Percentiles rank a stretch among this genome's conserved stretches.
These are phyloP conservation scores for Fusarium oxysporum DNA, from an alignment of 2,329 filamentous ascomycete genomes.

Conservation along the genomic window DNA sequence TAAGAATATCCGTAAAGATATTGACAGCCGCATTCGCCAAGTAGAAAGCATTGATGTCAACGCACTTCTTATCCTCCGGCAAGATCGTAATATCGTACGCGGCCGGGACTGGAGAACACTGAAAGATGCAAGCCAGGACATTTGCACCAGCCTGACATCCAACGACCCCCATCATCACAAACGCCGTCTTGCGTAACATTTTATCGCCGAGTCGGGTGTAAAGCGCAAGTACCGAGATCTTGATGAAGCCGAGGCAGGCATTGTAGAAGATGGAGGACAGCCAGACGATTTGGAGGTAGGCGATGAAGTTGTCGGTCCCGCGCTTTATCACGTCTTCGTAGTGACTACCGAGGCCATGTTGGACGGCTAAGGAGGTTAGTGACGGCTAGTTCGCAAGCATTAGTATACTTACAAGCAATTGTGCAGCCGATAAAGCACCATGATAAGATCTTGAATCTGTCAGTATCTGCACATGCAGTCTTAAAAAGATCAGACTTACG, in stretches of 20 bases:
- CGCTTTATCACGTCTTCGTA: constrained; percentile 20
- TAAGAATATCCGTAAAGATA: constrained; percentile 21
- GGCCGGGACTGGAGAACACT: constrained; percentile 2
- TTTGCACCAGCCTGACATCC: constrained; percentile 29
- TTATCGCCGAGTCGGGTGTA: constrained; percentile 31
- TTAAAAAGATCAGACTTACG: accelerated
- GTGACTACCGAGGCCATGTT: constrained; percentile 29
- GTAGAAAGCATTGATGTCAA: constrained; percentile 32
- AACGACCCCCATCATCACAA: constrained; percentile 30
- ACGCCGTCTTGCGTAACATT: constrained; percentile 10
- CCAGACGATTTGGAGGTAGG: constrained; percentile 35
- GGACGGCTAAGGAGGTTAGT: neutral
- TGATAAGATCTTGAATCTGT: neutral
- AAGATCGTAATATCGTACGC: constrained; percentile 23
- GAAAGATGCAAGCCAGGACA: constrained; percentile 32
- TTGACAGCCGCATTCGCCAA: constrained; percentile 31
- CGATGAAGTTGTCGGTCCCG: constrained; percentile 23
- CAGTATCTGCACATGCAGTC: neutral
- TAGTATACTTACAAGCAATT: constrained; percentile 1
- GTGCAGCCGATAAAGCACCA: constrained; percentile 30
- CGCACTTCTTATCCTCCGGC: constrained; percentile 9
- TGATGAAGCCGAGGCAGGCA: constrained; percentile 35
- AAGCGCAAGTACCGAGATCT: constrained; percentile 27
- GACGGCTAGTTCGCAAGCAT: accelerated
- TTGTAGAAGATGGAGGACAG: constrained; percentile 33